These are phyloP conservation scores for Aspergillus fijiensis DNA, from an alignment of 2,329 filamentous ascomycete genomes.

Conservation along the genomic window DNA sequence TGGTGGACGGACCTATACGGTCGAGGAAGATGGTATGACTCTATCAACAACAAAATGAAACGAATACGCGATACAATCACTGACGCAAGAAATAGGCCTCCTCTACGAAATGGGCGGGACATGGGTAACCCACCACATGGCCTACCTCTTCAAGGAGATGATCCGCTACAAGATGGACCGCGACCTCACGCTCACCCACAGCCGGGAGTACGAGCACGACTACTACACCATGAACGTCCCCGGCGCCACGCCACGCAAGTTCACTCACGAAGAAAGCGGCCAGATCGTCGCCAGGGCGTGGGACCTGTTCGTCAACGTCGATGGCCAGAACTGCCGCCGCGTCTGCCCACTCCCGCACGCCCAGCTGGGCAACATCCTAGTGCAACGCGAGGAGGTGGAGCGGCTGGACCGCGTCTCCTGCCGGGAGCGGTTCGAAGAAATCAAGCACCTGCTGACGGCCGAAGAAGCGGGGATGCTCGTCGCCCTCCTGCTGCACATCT, in stretches of 20 bases:
- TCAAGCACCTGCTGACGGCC: slow-evolving; percentile 29
- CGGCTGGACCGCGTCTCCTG: slow-evolving; percentile 22
- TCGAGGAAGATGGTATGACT: slow-evolving; percentile 6
- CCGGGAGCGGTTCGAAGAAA: slow-evolving; percentile 28
- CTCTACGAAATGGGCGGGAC: slow-evolving; percentile 11
- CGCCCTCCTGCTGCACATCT: slow-evolving; percentile 27
- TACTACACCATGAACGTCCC: slow-evolving; percentile 17
- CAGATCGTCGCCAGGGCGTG: slow-evolving; percentile 23
- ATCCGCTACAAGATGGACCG: slow-evolving; percentile 9
- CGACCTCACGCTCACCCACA: slow-evolving; percentile 4
- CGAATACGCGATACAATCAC: not conserved
- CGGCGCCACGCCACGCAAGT: slow-evolving; percentile 20
- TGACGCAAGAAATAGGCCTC: not conserved
- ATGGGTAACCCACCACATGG: slow-evolving; percentile 11
- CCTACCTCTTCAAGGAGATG: slow-evolving; percentile 8
- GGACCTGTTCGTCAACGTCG: slow-evolving; percentile 26
- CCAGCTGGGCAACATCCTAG: slow-evolving; percentile 15
- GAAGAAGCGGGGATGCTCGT: slow-evolving; percentile 28
- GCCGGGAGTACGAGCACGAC: slow-evolving; percentile 6
- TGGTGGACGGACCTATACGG: slow-evolving; percentile 38
- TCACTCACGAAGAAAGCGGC: slow-evolving; percentile 28
- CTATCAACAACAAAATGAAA: not conserved
- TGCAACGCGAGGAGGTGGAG: slow-evolving; percentile 14
- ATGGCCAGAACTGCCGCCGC: slow-evolving; percentile 24
- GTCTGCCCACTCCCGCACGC: slow-evolving; percentile 27